These are phyloP conservation scores for Macaranga tanarius DNA, from an alignment of 441 rosid species.

Conservation along the genomic window DNA sequence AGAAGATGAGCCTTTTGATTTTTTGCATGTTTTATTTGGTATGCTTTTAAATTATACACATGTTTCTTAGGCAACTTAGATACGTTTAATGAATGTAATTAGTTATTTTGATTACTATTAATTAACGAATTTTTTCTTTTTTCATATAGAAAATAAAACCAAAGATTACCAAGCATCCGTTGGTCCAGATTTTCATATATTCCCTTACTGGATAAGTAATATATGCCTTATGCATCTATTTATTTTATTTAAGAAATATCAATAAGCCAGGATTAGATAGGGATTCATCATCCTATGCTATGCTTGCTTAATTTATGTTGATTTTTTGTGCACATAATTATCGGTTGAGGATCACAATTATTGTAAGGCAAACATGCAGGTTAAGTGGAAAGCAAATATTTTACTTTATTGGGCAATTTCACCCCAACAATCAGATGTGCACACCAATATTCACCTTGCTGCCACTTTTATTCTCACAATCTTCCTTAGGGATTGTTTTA, in stretches of 20 bases:
- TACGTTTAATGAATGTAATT: no score
- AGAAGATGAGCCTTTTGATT: no score
- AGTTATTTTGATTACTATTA: no score
- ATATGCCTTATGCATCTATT: background rate
- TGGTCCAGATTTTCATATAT: constrained; percentile 62
- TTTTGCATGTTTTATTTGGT: no score
- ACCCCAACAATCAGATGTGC: constrained; percentile 83
- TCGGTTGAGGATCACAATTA: no score
- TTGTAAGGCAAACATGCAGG: constrained; percentile 32
- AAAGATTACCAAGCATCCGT: constrained; percentile 48
- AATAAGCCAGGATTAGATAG: no score
- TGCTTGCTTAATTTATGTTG: background rate
- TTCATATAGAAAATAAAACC: constrained; percentile 68
- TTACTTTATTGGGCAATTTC: constrained; percentile 78
- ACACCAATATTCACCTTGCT: constrained; percentile 69
- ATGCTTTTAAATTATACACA: no score
- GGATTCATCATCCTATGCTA: no score
- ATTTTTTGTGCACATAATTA: background rate
- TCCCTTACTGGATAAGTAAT: constrained; percentile 71
- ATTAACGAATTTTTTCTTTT: background rate
- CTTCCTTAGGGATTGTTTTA: constrained; percentile 53
- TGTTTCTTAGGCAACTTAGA: no score
- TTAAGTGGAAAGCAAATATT: constrained; percentile 72
- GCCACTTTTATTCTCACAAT: constrained; percentile 77
- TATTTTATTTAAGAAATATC: background rate